Evolutionary conservation across 169 alveolate species (phyloP).

Genomic region (Eimeria praecox): DNA sequence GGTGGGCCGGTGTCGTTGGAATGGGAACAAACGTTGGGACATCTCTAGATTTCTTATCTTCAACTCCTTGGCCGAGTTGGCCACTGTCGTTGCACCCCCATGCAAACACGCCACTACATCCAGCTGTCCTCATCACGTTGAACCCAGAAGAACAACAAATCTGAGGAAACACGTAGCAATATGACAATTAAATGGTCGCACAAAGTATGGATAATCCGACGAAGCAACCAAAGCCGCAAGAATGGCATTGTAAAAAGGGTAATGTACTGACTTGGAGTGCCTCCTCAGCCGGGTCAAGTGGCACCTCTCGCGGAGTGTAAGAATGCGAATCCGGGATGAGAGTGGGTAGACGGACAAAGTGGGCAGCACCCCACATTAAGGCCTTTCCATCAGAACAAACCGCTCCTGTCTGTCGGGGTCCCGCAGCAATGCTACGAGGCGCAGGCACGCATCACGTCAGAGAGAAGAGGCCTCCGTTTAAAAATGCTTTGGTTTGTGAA

Average conservation of each 20-base stretch:
- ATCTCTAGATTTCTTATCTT: conserved; percentile 61
- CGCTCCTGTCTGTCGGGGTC: conserved; percentile 80
- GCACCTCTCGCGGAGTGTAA: conserved; percentile 80
- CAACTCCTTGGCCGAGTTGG: conserved; percentile 77
- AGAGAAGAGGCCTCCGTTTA: not conserved
- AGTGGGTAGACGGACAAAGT: conserved; percentile 76
- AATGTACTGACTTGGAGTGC: conserved; percentile 50
- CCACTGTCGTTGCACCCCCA: conserved; percentile 85
- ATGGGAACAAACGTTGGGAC: conserved; percentile 72
- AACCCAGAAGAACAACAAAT: conserved; percentile 80
- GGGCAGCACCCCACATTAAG: conserved; percentile 80
- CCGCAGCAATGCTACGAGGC: conserved; percentile 72
- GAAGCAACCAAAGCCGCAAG: not conserved
- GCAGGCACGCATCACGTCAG: not conserved
- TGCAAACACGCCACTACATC: conserved; percentile 69
- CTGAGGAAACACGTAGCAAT: conserved; percentile 41
- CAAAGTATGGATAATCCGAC: not conserved
- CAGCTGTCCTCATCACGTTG: conserved; percentile 71
- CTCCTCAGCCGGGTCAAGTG: conserved; percentile 14
- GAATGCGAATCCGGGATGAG: conserved; percentile 77
- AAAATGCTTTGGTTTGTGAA: not conserved
- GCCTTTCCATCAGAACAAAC: conserved; percentile 79
- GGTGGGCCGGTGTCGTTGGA: conserved; percentile 38
- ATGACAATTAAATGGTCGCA: not conserved
- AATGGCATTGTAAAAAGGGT: not conserved